Conservation (phyloP, 257 asterid genomes). For the Penstemon newberryi region DNA sequence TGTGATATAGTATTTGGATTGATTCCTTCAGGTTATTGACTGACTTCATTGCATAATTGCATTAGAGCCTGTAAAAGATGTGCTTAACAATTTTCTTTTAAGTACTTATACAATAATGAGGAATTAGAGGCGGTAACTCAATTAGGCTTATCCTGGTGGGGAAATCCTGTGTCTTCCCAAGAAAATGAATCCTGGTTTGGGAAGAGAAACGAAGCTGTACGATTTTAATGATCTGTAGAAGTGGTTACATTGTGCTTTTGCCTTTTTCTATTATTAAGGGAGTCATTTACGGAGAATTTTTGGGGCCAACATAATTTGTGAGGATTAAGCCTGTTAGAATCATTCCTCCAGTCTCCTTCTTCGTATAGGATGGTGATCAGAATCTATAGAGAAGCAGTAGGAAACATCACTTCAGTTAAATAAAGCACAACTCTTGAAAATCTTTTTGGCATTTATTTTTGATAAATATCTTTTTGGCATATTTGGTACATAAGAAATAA, state of each 20-base stretch:
- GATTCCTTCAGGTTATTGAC: not conserved
- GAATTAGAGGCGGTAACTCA: not conserved
- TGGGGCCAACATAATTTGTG: not conserved
- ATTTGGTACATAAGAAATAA: not conserved
- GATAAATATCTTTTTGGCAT: not conserved
- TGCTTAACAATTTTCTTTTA: not conserved
- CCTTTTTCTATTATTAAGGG: not conserved
- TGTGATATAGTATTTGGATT: not conserved
- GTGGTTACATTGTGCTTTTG: not conserved
- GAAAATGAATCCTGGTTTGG: not conserved
- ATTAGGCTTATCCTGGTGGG: not conserved
- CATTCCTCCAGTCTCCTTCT: conserved; percentile 7
- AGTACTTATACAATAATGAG: not conserved
- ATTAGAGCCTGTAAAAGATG: not conserved
- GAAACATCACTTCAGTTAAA: conserved; percentile 16
- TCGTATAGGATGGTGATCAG: not conserved
- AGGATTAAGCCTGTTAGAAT: not conserved
- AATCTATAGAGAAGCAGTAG: conserved; percentile 13
- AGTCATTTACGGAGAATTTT: not conserved
- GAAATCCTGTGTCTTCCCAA: not conserved
- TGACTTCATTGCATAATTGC: not conserved
- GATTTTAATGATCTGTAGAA: conserved; percentile 1
- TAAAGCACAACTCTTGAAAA: not conserved
- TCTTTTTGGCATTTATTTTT: not conserved
- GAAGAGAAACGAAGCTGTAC: not conserved